Percentiles rank a stretch among this genome's conserved stretches.
phyloP scores from a whole-genome alignment of 1,284 basidiomycete species.

The Heterobasidion parviporum region DNA sequence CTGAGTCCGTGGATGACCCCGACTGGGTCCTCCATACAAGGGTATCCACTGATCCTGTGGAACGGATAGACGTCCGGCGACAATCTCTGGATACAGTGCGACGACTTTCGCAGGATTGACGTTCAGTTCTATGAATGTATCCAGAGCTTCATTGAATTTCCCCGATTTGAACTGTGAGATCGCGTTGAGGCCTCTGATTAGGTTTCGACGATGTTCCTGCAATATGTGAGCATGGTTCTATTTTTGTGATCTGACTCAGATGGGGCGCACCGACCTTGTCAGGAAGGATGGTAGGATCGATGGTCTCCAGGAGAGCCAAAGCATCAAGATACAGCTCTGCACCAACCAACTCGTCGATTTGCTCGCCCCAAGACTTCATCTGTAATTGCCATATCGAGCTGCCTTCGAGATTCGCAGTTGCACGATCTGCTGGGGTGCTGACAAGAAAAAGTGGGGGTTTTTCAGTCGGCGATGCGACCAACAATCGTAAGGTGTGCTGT shows the following conservation, averaged over 20 bases:
- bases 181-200: slow-evolving; percentile 65
- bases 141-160: slow-evolving; percentile 73
- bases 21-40: slow-evolving; percentile 73
- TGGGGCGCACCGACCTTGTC: slow-evolving; percentile 54
- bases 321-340: slow-evolving; percentile 75
- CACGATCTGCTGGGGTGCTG: slow-evolving; percentile 67
- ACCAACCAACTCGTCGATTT: slow-evolving; percentile 79
- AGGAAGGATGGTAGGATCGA: slow-evolving; percentile 55
- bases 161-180: slow-evolving; percentile 68
- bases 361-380: slow-evolving; percentile 70
- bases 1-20: slow-evolving; percentile 9
- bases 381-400: slow-evolving; percentile 71
- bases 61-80: slow-evolving; percentile 75
- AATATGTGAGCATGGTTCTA: neutral
- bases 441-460: slow-evolving; percentile 62
- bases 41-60: slow-evolving; percentile 73
- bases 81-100: slow-evolving; percentile 76
- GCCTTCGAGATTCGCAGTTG: slow-evolving; percentile 53
- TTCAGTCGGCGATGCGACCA: slow-evolving; percentile 39
- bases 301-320: slow-evolving; percentile 67
- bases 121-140: slow-evolving; percentile 83
- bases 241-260: neutral
- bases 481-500: slow-evolving; percentile 50
- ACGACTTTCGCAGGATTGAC: slow-evolving; percentile 92
- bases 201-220: slow-evolving; percentile 45